Percentiles rank a stretch among this genome's conserved stretches.
Conservation (phyloP, 108 stramenopile species). For the Chaetoceros tenuissimus region DNA sequence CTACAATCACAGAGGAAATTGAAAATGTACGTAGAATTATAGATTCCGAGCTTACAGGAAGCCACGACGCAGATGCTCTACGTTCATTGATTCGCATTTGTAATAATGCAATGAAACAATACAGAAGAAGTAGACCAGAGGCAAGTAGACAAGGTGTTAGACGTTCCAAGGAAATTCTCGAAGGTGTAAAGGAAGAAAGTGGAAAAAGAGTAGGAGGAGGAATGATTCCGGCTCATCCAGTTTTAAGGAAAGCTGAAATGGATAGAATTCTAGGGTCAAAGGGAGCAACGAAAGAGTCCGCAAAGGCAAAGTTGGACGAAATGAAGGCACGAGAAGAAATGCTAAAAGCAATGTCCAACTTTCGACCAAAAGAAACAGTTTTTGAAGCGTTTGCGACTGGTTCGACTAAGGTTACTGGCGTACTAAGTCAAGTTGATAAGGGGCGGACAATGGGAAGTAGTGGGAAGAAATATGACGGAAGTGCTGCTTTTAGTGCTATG, state of each 20-base stretch:
- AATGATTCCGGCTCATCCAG: conserved; percentile 64
- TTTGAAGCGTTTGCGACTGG: conserved; percentile 93
- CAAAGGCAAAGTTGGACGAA: conserved; percentile 28
- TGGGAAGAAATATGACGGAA: conserved; percentile 39
- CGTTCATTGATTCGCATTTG: conserved; percentile 54
- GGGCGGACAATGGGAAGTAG: conserved; percentile 29
- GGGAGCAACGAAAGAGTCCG: conserved; percentile 14
- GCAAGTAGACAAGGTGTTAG: conserved; percentile 77
- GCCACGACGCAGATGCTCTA: conserved; percentile 55
- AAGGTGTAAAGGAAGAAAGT: conserved; percentile 58
- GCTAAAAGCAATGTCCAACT: conserved; percentile 73
- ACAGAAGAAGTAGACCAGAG: conserved; percentile 85
- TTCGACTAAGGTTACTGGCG: conserved; percentile 60
- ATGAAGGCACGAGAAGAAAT: conserved; percentile 71
- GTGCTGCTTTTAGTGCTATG: conserved; percentile 77
- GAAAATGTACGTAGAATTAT: conserved; percentile 85
- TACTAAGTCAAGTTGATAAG: conserved; percentile 72
- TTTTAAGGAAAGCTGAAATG: conserved; percentile 33
- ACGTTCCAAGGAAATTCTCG: conserved; percentile 76
- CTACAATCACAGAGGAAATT: conserved; percentile 82
- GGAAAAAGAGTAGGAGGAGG: conserved; percentile 54
- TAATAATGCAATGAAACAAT: conserved; percentile 92
- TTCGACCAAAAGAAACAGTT: conserved; percentile 95
- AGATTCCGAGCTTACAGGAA: conserved; percentile 68
- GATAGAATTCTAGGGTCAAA: neutral